Evolutionary conservation across 352 stramenopile genomes (phyloP), one percentile per base, ranked within the genome.

Genomic region (Globisporangium polare): DNA sequence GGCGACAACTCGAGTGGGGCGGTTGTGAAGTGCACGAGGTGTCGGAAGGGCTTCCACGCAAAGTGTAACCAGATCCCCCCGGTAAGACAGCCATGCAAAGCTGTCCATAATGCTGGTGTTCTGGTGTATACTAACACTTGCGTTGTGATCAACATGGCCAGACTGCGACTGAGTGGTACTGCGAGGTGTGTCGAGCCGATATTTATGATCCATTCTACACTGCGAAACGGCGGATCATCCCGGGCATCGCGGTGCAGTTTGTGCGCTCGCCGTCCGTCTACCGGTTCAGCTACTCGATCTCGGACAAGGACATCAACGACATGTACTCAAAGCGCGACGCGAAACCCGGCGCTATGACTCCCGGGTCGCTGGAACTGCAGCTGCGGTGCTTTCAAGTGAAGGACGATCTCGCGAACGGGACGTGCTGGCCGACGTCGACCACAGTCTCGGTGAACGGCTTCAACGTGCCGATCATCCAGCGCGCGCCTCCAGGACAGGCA

Each of bases 371-470:
- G n/a, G 84, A 94, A 65, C 73, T 94, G 15, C 86, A 94, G 47
- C 60, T 94, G 45, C 86, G 86, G 13, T 92, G 81, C 55, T 94
- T 94, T 58, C 63, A 75, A 0, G 41, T 92, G 29, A 92, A 92
- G 49, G 83, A 92, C 41, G 74, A 87, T 42, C 63, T 94, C 13
- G 74, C 71, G 41, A 80, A 73, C 31, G 86, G 86, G 41, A 80
- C 88, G 24, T 88, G 78, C 54, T 94, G 86, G 86, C 86, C 86
- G 8, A 54, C 78, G 27, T 89, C 74, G 0, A 87, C 75, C 15
- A 73, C 88, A n/a, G 58, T 94, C 18, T 74, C 63, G 13, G 77
- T 89, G 26, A 94, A 94, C 52, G 79, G 80, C 5, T 91, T 92
- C 53, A 70, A 68, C n/a, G 72, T 89, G 20, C 78, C 75, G 17